phyloP scores from a whole-genome alignment of 176 grass and related monocot species.

The Cenchrus americanus region DNA sequence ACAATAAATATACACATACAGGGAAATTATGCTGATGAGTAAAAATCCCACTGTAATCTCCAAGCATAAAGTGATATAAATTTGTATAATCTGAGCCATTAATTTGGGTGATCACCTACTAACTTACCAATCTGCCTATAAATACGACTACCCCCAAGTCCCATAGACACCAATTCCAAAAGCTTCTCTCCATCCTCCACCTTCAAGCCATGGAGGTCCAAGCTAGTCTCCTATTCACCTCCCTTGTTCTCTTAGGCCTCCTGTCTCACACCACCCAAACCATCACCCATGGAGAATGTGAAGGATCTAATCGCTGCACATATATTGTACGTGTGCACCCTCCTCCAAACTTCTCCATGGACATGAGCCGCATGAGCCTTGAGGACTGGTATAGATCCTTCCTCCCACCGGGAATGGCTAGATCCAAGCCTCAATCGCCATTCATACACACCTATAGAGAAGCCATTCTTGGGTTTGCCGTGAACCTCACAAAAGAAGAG shows the following conservation, averaged over 20 bases:
- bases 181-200: background rate
- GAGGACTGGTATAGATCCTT: slow-evolving; percentile 56
- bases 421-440: background rate
- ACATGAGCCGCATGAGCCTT: background rate
- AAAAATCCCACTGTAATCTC: no score
- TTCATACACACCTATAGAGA: slow-evolving; percentile 58
- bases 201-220: background rate
- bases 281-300: background rate
- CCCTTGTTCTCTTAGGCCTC: background rate
- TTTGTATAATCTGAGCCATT: background rate
- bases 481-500: slow-evolving; percentile 41
- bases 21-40: no score
- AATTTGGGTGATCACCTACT: background rate
- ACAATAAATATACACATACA: no score
- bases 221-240: slow-evolving; percentile 10
- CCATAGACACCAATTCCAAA: background rate
- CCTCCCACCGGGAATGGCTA: slow-evolving; percentile 31
- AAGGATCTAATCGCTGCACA: background rate
- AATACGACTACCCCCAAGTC: background rate
- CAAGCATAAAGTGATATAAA: background rate
- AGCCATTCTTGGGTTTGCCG: slow-evolving; percentile 43
- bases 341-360: slow-evolving; percentile 11
- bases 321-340: slow-evolving; percentile 46
- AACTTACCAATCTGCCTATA: background rate
- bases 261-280: background rate